phyloP scores from a whole-genome alignment of 2,329 filamentous ascomycete genomes.

The Claviceps arundinis region DNA sequence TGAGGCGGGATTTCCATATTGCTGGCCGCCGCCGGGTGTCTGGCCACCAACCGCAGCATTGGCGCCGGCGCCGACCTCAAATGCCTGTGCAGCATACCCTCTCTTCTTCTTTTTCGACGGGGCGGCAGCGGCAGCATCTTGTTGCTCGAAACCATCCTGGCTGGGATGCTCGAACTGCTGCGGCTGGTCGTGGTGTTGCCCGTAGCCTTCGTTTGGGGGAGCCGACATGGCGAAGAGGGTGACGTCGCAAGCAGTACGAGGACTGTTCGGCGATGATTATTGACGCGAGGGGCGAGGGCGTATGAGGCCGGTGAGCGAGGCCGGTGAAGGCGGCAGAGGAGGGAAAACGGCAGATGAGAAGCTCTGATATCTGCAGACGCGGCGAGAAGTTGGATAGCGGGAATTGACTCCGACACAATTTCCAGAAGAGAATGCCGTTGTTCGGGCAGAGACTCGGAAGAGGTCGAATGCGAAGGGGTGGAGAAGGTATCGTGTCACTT shows the following conservation, averaged over 20 bases:
- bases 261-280: constrained; percentile 13
- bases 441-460: constrained; percentile 3
- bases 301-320: constrained; percentile 1
- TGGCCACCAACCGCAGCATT: constrained; percentile 52
- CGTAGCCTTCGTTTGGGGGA: constrained; percentile 42
- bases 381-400: not conserved
- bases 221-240: constrained; percentile 38
- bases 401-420: not conserved
- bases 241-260: constrained; percentile 7
- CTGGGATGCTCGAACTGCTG: constrained; percentile 28
- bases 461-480: constrained; percentile 4
- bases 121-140: constrained; percentile 22
- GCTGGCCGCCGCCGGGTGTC: constrained; percentile 23
- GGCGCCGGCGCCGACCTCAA: constrained; percentile 78
- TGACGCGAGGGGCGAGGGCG: constrained; percentile 2
- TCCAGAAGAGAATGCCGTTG: constrained; percentile 5
- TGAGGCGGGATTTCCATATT: constrained; percentile 33
- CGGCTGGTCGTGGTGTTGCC: constrained; percentile 31
- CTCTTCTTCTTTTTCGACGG: constrained; percentile 75
- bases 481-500: constrained; percentile 2
- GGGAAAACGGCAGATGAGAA: not conserved
- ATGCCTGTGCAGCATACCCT: constrained; percentile 87
- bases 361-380: constrained; percentile 7
- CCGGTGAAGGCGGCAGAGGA: not conserved
- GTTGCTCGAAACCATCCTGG: constrained; percentile 20